A percentile compares a stretch with the other conserved stretches of the same genome.
Conservation (phyloP, 352 stramenopile species). For the Chrysophaeum taylorii region DNA sequence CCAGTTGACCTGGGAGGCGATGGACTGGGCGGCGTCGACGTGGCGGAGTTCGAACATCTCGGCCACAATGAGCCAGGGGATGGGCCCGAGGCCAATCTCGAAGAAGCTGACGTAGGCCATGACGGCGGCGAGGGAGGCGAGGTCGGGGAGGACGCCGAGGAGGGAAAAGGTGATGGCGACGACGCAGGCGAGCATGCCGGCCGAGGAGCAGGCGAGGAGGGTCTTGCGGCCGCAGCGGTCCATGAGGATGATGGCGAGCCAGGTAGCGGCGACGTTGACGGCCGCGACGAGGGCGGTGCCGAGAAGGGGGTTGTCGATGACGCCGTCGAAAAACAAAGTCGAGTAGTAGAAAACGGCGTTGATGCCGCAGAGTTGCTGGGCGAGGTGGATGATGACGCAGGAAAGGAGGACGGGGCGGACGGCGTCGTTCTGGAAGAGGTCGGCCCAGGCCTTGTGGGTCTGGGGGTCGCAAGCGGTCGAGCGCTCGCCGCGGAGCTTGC, state of each 20-base stretch:
- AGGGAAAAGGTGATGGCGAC: constrained; percentile 30
- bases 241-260: constrained; percentile 56
- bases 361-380: constrained; percentile 66
- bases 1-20: constrained; percentile 87
- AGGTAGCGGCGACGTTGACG: constrained; percentile 64
- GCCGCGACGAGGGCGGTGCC: constrained; percentile 48
- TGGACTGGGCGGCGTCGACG: constrained; percentile 70
- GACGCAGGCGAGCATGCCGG: constrained; percentile 32
- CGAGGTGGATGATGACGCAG: constrained; percentile 48
- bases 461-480: too few relatives aligned
- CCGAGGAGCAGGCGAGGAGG: constrained; percentile 36
- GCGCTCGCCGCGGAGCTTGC: too few relatives aligned
- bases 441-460: constrained; percentile 18
- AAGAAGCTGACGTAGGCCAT: constrained; percentile 63
- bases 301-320: constrained; percentile 58
- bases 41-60: constrained; percentile 90
- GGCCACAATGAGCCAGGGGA: constrained; percentile 89
- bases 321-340: constrained; percentile 58
- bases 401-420: constrained; percentile 44
- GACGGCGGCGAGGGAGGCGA: constrained; percentile 48
- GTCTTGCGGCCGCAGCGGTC: constrained; percentile 45
- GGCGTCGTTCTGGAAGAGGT: constrained; percentile 54
- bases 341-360: constrained; percentile 78
- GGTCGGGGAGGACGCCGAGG: constrained; percentile 34
- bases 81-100: constrained; percentile 77